Evolutionary conservation across 1,284 basidiomycete species (phyloP).

Genomic region (Moniliella sp.): DNA sequence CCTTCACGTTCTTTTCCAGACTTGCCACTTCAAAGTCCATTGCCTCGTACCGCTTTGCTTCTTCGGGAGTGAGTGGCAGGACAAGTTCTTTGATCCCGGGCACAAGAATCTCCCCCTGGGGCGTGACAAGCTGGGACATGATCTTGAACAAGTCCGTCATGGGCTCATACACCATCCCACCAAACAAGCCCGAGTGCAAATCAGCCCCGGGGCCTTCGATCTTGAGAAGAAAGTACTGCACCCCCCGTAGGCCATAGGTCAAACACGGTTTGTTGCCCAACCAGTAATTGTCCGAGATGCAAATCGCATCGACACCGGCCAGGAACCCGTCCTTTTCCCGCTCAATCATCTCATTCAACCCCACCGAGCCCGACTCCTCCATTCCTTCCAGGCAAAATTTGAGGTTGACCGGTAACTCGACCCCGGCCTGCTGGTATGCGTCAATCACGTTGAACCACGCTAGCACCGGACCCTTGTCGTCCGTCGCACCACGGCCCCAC

Average conservation of each 20-base stretch:
- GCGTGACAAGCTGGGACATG: conserved; percentile 57
- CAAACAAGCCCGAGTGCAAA: conserved; percentile 55
- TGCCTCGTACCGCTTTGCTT: conserved; percentile 42
- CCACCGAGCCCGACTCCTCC: conserved; percentile 88
- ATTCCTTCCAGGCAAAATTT: conserved; percentile 86
- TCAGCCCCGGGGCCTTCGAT: conserved; percentile 68
- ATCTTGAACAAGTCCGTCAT: conserved; percentile 47
- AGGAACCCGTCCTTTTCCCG: conserved; percentile 66
- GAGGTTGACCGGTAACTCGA: conserved; percentile 75
- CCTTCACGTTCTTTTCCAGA: conserved; percentile 60
- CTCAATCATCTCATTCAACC: conserved; percentile 69
- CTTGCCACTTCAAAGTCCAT: conserved; percentile 41
- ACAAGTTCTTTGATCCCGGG: conserved; percentile 82
- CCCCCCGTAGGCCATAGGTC: conserved; percentile 45
- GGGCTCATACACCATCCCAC: conserved; percentile 34
- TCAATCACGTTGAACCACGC: conserved; percentile 89
- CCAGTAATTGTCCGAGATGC: conserved; percentile 44
- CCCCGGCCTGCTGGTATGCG: conserved; percentile 50
- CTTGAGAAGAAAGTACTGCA: conserved; percentile 67
- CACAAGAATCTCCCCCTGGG: conserved; percentile 62
- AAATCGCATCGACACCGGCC: conserved; percentile 73
- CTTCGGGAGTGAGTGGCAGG: conserved; percentile 51
- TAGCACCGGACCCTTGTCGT: conserved; percentile 37
- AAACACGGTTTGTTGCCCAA: conserved; percentile 34
- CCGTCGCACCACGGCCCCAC: conserved; percentile 49